Evolutionary conservation across 2,329 filamentous ascomycete species (phyloP).

Genomic region (Diaporthe amygdali): DNA sequence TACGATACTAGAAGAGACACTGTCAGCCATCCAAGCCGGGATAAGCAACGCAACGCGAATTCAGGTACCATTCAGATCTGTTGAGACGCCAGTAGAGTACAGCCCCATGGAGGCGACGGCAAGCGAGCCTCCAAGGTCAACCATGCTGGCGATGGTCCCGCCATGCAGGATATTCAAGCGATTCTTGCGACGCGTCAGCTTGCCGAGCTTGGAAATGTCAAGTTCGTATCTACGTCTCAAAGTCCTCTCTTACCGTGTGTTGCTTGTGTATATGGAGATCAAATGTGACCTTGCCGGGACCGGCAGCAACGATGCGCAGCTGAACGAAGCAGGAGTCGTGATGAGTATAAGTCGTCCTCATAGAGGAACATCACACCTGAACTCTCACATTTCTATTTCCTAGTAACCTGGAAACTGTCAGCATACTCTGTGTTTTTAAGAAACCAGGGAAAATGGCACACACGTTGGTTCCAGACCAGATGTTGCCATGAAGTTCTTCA

Average conservation of each 20-base stretch:
- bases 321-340: constrained; percentile 44
- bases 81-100: constrained; percentile 68
- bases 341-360: not conserved
- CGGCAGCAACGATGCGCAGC: constrained; percentile 71
- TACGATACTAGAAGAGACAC: constrained; percentile 59
- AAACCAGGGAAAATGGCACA: constrained; percentile 26
- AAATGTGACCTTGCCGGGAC: constrained; percentile 73
- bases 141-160: constrained; percentile 79
- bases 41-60: not conserved
- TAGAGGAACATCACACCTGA: not conserved
- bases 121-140: constrained; percentile 69
- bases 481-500: constrained; percentile 83
- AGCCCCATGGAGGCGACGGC: constrained; percentile 69
- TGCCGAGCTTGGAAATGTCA: not conserved
- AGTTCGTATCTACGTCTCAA: not conserved
- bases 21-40: constrained; percentile 9
- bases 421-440: not conserved
- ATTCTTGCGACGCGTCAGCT: constrained; percentile 58
- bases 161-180: constrained; percentile 78
- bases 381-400: constrained; percentile 19
- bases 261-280: constrained; percentile 76
- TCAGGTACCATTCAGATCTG: constrained; percentile 63
- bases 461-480: constrained; percentile 91
- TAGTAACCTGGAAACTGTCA: constrained; percentile 15
- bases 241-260: constrained; percentile 67